Percentiles rank a stretch among this genome's conserved stretches.
phyloP scores from a whole-genome alignment of 441 rosid genomes.

The Melastoma candidum region DNA sequence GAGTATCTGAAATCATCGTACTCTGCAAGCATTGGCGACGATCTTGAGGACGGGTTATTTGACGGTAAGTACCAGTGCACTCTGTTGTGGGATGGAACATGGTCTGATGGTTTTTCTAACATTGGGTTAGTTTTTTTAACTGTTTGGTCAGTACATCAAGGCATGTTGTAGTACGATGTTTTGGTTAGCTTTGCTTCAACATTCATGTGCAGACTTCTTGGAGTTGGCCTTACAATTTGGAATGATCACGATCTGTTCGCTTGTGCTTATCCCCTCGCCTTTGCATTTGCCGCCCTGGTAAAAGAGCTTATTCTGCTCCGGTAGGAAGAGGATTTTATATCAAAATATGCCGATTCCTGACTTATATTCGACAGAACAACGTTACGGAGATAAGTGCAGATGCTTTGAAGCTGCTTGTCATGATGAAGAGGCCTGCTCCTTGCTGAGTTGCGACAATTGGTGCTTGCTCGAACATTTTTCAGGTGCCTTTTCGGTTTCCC shows the following conservation, averaged over 20 bases:
- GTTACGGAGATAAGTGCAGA: slow-evolving; percentile 75
- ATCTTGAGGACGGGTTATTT: slow-evolving; percentile 88
- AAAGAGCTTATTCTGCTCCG: slow-evolving; percentile 9
- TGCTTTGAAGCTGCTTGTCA: slow-evolving; percentile 69
- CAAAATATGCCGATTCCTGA: slow-evolving; percentile 7
- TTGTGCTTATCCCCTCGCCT: slow-evolving; percentile 87
- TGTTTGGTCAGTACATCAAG: too few species aligned
- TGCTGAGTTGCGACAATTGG: slow-evolving; percentile 75
- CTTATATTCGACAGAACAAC: slow-evolving; percentile 47
- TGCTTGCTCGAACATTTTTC: slow-evolving; percentile 94
- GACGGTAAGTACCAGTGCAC: slow-evolving; percentile 46
- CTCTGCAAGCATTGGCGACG: slow-evolving; percentile 76
- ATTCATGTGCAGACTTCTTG: slow-evolving; percentile 45
- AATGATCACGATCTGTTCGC: slow-evolving; percentile 95
- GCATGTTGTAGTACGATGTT: background rate
- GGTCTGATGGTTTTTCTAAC: too few species aligned
- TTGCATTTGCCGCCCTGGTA: slow-evolving; percentile 74
- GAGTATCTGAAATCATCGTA: slow-evolving; percentile 80
- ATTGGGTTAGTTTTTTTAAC: too few species aligned
- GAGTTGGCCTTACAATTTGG: slow-evolving; percentile 89
- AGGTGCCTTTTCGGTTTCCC: slow-evolving; percentile 30
- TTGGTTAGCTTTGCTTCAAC: background rate
- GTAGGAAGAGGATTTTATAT: slow-evolving; percentile 1
- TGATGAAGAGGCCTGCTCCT: slow-evolving; percentile 78
- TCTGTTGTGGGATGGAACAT: background rate